These are phyloP conservation scores for Dichomitus squalens DNA, from an alignment of 1,284 basidiomycete genomes.

Conservation along the genomic window DNA sequence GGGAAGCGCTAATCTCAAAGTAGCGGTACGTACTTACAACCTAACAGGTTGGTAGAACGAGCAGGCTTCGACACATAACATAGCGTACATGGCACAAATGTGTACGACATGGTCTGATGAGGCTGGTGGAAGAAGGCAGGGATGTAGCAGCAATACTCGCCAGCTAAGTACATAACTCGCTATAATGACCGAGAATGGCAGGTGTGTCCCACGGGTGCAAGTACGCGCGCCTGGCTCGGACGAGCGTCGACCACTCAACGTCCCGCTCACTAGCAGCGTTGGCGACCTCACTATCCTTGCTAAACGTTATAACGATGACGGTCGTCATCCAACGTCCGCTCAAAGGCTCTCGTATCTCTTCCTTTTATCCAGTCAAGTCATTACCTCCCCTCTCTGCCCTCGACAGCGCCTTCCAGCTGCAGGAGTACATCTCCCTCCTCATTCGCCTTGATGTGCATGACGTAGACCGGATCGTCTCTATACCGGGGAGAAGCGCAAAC, in stretches of 20 bases:
- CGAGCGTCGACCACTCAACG: background rate
- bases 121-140: too few relatives aligned
- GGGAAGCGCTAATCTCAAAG: too few relatives aligned
- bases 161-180: too few relatives aligned
- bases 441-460: slow-evolving; percentile 88
- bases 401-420: slow-evolving; percentile 92
- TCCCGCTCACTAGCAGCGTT: slow-evolving; percentile 3
- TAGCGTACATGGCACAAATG: too few relatives aligned
- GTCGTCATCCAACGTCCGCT: slow-evolving; percentile 60
- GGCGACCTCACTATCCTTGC: slow-evolving; percentile 5
- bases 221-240: too few relatives aligned
- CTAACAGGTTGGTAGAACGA: too few relatives aligned
- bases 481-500: slow-evolving; percentile 53
- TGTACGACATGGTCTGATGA: too few relatives aligned
- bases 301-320: slow-evolving; percentile 31
- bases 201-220: background rate
- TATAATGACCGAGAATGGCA: background rate
- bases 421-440: slow-evolving; percentile 91
- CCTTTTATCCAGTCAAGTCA: slow-evolving; percentile 73
- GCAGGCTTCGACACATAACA: too few relatives aligned
- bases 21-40: too few relatives aligned
- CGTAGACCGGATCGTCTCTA: slow-evolving; percentile 77
- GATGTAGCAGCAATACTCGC: too few relatives aligned
- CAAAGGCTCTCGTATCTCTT: slow-evolving; percentile 73
- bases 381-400: slow-evolving; percentile 69